These are phyloP conservation scores for Podosphaera leucotricha DNA, from an alignment of 2,329 filamentous ascomycete species.

Conservation along the genomic window DNA sequence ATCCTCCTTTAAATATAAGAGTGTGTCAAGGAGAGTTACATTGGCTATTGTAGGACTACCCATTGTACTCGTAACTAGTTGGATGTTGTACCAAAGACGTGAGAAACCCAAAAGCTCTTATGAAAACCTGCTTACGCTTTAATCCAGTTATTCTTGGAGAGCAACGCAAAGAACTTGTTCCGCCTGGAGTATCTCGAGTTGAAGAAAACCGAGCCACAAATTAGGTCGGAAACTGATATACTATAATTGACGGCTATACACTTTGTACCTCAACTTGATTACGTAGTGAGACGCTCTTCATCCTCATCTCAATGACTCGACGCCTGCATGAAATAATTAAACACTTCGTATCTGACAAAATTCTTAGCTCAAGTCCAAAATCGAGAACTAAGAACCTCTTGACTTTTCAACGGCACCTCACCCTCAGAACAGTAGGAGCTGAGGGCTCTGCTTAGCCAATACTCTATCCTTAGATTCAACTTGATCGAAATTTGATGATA, in stretches of 20 bases:
- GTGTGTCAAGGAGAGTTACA: background rate
- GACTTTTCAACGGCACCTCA: background rate
- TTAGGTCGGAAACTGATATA: background rate
- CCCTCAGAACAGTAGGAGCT: too few relatives aligned
- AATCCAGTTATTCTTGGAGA: background rate
- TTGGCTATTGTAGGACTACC: conserved; percentile 1
- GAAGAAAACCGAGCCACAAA: background rate
- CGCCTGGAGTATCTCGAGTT: background rate
- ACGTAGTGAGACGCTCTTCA: background rate
- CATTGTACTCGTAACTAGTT: conserved; percentile 2
- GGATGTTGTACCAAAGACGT: conserved; percentile 2
- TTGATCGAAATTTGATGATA: too few relatives aligned
- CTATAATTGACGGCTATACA: background rate
- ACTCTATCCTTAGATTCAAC: too few relatives aligned
- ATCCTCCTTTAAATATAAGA: conserved; percentile 1
- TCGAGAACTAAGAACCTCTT: background rate
- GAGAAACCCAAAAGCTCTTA: background rate
- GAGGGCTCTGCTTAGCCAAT: too few relatives aligned
- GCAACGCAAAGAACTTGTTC: background rate
- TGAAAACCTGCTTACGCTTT: background rate
- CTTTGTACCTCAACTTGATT: background rate
- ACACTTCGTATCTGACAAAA: background rate
- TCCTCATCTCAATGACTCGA: background rate
- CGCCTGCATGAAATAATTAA: background rate
- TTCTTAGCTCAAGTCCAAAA: background rate